A percentile compares a stretch with the other conserved stretches of the same genome.
These are phyloP conservation scores for Cetraspora pellucida DNA, from an alignment of 192 early-diverging fungal genomes.

Conservation along the genomic window DNA sequence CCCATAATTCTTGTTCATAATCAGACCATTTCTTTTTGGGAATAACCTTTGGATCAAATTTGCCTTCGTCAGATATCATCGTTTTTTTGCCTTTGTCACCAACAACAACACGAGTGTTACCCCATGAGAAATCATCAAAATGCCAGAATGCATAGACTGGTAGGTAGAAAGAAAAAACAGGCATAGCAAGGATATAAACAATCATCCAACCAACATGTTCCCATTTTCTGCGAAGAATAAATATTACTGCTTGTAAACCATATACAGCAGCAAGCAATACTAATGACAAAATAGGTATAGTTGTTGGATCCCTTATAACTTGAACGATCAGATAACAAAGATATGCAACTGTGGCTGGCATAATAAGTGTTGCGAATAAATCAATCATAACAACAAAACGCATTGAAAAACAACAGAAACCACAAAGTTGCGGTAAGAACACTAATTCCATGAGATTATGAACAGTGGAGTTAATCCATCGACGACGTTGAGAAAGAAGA, in stretches of 20 bases:
- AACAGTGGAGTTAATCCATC: slow-evolving; percentile 99
- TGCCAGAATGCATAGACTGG: slow-evolving; percentile 97
- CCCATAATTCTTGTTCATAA: slow-evolving; percentile 78
- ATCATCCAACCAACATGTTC: slow-evolving; percentile 98
- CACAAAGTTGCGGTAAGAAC: slow-evolving; percentile 92
- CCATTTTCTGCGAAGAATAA: slow-evolving; percentile 84
- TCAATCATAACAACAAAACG: slow-evolving; percentile 95
- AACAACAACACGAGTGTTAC: slow-evolving; percentile 89
- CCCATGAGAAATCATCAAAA: slow-evolving; percentile 99
- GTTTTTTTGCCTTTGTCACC: slow-evolving; percentile 82
- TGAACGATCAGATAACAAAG: slow-evolving; percentile 82
- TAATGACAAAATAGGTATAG: slow-evolving; percentile 79
- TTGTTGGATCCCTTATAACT: slow-evolving; percentile 55
- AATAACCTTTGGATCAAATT: slow-evolving; percentile 76
- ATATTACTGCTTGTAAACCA: slow-evolving; percentile 68
- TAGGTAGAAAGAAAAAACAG: slow-evolving; percentile 82
- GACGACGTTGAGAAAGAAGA: slow-evolving; percentile 94
- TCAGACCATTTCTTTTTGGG: slow-evolving; percentile 82
- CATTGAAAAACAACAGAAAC: slow-evolving; percentile 98
- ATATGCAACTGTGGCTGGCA: slow-evolving; percentile 90
- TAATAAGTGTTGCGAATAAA: slow-evolving; percentile 87
- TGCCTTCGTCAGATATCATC: slow-evolving; percentile 67
- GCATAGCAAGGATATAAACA: slow-evolving; percentile 88
- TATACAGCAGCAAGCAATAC: slow-evolving; percentile 87
- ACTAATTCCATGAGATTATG: slow-evolving; percentile 97